phyloP scores from a whole-genome alignment of 2,329 filamentous ascomycete species.

The Moelleriella libera region DNA sequence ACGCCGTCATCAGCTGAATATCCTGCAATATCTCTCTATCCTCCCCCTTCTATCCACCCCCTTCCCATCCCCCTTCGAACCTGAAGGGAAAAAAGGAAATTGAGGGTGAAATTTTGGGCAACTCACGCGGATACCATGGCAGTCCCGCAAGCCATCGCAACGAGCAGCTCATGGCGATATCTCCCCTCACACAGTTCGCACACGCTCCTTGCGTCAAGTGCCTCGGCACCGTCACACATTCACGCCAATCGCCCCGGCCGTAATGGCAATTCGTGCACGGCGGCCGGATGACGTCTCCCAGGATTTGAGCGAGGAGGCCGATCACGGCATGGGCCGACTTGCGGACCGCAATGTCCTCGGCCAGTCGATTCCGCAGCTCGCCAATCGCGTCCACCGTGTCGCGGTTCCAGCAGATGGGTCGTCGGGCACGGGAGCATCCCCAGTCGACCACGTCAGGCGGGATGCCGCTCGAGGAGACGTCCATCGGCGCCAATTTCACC shows the following conservation, averaged over 20 bases:
- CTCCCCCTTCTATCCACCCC: no score
- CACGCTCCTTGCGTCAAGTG: background rate
- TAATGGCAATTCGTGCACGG: background rate
- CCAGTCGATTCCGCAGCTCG: background rate
- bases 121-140: background rate
- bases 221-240: conserved; percentile 1
- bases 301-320: background rate
- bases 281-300: background rate
- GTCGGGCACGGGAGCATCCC: background rate
- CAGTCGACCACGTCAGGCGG: background rate
- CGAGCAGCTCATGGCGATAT: background rate
- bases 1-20: no score
- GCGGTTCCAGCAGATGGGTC: background rate
- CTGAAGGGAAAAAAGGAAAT: no score
- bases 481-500: background rate
- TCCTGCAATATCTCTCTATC: no score
- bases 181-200: conserved; percentile 1
- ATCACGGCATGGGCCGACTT: background rate
- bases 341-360: background rate
- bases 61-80: no score
- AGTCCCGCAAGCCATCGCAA: background rate
- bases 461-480: background rate
- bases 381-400: background rate
- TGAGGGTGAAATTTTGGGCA: background rate
- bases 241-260: background rate